Evolutionary conservation across 31 red algal species (phyloP), one percentile per base, ranked within the genome.

Genomic region (Asparagopsis taxiformis): DNA sequence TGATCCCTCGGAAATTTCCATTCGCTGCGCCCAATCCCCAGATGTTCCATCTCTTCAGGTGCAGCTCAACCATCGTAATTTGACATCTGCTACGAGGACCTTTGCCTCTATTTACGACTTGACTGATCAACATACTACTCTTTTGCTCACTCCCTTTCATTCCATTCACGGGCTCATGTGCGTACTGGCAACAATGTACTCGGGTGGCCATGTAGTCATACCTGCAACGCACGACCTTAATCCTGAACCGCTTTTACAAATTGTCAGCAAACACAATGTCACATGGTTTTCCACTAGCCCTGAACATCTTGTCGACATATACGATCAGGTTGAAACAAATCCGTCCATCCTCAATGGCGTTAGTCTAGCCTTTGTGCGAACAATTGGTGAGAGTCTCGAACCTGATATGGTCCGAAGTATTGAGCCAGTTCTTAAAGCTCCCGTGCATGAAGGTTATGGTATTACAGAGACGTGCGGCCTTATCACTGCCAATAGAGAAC

Each of bases 131-230:
- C 46, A 75, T 50, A 43, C 58, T 17, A 79, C 88, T 1, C 46
- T 92, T 20, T 34, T 84, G 1, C 35, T 70, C 20, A 30, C 48
- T 3, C 60, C 58, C 15, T 29, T 84, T 3, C 73, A 83, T 43
- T 41, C 17, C n/a, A 72, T 82, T 15, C 61, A 92, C 4, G 71
- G 88, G 0, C 23, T 92, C 1, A 55, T 92, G 55, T 35, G 29
- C 22, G 53, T 84, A 3, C 48, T 77, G 28, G 79, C 72, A 3
- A 65, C 79, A 1, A 57, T 92, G 19, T 74, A 83, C 49, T 92
- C 88, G 17, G 79, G 88, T 3, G 88, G 76, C 13, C 69, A 77
- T 57, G 51, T 89, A 31, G 68, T 80, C 0, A 66, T 89, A 37
- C 54, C 54, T 9, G 61, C 62, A 32, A 37, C 52, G 5, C n/a